Evolutionary conservation across 116 monocot genomes (phyloP).

Genomic region (Trichopus zeylanicus): DNA sequence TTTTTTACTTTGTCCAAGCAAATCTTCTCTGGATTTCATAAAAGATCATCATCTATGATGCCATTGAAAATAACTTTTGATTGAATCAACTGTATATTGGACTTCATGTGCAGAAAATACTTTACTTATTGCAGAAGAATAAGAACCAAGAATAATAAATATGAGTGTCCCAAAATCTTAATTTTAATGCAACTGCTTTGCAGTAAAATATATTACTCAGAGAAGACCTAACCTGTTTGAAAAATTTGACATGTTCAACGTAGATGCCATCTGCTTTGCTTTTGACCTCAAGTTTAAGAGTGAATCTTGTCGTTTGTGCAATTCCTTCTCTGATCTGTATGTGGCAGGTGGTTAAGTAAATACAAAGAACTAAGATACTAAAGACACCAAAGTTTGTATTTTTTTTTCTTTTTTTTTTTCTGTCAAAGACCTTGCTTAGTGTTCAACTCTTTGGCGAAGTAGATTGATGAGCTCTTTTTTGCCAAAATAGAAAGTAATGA

Average conservation of each 20-base stretch:
- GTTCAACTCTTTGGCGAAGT: no score
- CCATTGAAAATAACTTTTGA: background rate
- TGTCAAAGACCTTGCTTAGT: no score
- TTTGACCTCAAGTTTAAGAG: conserved; percentile 45
- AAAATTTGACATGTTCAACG: conserved; percentile 53
- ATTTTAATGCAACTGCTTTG: no score
- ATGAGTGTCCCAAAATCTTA: no score
- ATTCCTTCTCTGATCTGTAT: conserved; percentile 46
- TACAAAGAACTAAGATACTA: background rate
- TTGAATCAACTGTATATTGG: background rate
- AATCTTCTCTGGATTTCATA: conserved; percentile 52
- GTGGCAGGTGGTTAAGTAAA: background rate
- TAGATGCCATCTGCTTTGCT: conserved; percentile 60
- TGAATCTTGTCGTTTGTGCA: conserved; percentile 43
- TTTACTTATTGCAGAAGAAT: no score
- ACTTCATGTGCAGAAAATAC: no score
- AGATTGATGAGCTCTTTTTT: no score
- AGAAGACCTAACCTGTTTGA: conserved; percentile 30
- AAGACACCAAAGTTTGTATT: background rate
- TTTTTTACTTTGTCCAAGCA: conserved; percentile 41
- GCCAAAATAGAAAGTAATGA: no score
- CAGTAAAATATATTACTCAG: background rate
- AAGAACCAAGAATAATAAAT: no score
- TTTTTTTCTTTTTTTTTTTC: no score
- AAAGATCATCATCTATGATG: background rate